phyloP scores from a whole-genome alignment of 2,329 filamentous ascomycete genomes.

The Ceratocystiopsis brevicomis region DNA sequence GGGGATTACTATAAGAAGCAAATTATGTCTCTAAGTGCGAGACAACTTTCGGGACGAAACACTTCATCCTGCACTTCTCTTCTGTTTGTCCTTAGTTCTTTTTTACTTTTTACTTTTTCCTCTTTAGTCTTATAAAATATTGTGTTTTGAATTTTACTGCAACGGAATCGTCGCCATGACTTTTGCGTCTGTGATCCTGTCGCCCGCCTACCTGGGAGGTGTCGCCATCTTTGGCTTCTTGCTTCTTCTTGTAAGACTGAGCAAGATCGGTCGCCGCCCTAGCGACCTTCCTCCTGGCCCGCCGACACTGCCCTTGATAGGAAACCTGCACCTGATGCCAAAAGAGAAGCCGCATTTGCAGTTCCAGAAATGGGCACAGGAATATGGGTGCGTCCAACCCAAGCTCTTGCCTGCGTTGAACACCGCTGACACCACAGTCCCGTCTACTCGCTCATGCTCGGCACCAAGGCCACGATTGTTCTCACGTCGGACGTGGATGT shows the following conservation, averaged over 20 bases:
- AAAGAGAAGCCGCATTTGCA: slow-evolving; percentile 22
- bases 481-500: slow-evolving; percentile 12
- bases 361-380: slow-evolving; percentile 30
- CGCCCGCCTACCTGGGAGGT: background rate
- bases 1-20: no score
- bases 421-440: slow-evolving; percentile 14
- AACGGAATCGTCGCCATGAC: background rate
- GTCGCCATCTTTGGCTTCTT: background rate
- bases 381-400: slow-evolving; percentile 17
- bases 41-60: no score
- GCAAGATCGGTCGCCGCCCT: background rate
- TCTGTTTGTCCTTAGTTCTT: no score
- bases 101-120: no score
- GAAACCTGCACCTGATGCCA: slow-evolving; percentile 22
- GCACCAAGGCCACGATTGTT: slow-evolving; percentile 27
- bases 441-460: slow-evolving; percentile 31
- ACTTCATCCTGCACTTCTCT: no score
- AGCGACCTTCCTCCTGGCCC: slow-evolving; percentile 10
- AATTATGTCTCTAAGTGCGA: no score
- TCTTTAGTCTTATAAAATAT: no score
- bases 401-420: no score
- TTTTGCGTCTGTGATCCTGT: background rate
- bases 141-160: no score
- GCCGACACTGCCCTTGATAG: slow-evolving; percentile 12
- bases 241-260: background rate